Conservation (phyloP, 805 yeast genomes). For the Candida nonsorbophila region DNA sequence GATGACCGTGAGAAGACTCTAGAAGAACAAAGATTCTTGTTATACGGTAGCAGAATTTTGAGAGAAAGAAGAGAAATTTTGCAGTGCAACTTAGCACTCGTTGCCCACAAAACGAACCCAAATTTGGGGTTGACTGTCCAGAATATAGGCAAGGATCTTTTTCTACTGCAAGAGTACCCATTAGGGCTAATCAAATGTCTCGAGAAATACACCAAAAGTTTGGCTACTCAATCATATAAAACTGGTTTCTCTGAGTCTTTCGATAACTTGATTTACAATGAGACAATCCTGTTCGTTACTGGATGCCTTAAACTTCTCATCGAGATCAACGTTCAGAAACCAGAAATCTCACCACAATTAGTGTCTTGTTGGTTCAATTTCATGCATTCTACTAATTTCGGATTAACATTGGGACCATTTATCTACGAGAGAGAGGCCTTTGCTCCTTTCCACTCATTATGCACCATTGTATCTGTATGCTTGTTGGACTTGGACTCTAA, state of each 20-base stretch:
- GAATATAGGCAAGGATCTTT: constrained; percentile 35
- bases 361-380: constrained; percentile 53
- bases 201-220: constrained; percentile 4
- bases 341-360: constrained; percentile 23
- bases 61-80: constrained; percentile 49
- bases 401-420: constrained; percentile 17
- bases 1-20: constrained; percentile 28
- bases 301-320: constrained; percentile 33
- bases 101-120: constrained; percentile 33
- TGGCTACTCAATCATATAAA: constrained; percentile 7
- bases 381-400: constrained; percentile 31
- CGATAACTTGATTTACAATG: constrained; percentile 22
- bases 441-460: constrained; percentile 37
- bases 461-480: constrained; percentile 45
- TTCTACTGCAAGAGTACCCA: constrained; percentile 25
- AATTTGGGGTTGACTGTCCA: constrained; percentile 24
- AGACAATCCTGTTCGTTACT: constrained; percentile 23
- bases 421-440: constrained; percentile 20
- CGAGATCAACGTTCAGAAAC: constrained; percentile 34
- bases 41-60: constrained; percentile 37
- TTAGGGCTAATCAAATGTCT: constrained; percentile 14
- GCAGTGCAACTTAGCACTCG: constrained; percentile 40
- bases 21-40: constrained; percentile 22
- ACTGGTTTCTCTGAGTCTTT: constrained; percentile 10
- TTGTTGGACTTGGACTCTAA: constrained; percentile 54